Conservation (phyloP, 768 basidiomycete genomes). For the Tulasnella sp. region DNA sequence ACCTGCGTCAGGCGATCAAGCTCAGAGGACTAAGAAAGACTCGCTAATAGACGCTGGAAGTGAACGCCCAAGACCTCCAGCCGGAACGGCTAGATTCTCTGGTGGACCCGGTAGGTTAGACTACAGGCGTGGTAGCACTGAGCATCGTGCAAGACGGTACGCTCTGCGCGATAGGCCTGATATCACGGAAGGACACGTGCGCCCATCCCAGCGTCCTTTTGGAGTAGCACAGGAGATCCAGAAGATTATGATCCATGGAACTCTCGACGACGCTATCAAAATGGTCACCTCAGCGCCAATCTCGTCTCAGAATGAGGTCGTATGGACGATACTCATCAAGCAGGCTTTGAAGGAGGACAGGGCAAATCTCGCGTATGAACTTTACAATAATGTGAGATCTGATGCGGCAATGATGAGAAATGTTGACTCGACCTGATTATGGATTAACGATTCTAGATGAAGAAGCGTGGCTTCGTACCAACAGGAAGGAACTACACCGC, state of each 20-base stretch:
- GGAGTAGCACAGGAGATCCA: slow-evolving; percentile 19
- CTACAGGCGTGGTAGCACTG: too few relatives aligned
- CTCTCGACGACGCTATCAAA: slow-evolving; percentile 51
- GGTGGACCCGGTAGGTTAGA: too few relatives aligned
- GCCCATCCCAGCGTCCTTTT: slow-evolving; percentile 19
- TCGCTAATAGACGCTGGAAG: too few relatives aligned
- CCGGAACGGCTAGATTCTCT: too few relatives aligned
- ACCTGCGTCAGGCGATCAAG: too few relatives aligned
- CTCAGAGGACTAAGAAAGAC: too few relatives aligned
- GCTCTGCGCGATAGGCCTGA: neutral
- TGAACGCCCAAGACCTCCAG: too few relatives aligned
- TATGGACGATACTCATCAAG: slow-evolving; percentile 75
- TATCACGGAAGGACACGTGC: slow-evolving; percentile 4
- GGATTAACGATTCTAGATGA: slow-evolving; percentile 54
- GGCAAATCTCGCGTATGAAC: slow-evolving; percentile 49
- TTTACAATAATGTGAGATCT: slow-evolving; percentile 55
- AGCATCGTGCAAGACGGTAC: neutral
- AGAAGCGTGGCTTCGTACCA: slow-evolving; percentile 67
- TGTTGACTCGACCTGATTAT: slow-evolving; percentile 7
- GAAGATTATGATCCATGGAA: slow-evolving; percentile 41
- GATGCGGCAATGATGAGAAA: slow-evolving; percentile 20
- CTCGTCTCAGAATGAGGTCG: slow-evolving; percentile 61
- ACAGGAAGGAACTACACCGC: slow-evolving; percentile 57
- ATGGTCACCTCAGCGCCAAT: slow-evolving; percentile 60
- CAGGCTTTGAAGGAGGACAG: slow-evolving; percentile 46